These are phyloP conservation scores for Cunninghamia lanceolata DNA, from an alignment of 75 land plant species.

Conservation along the genomic window DNA sequence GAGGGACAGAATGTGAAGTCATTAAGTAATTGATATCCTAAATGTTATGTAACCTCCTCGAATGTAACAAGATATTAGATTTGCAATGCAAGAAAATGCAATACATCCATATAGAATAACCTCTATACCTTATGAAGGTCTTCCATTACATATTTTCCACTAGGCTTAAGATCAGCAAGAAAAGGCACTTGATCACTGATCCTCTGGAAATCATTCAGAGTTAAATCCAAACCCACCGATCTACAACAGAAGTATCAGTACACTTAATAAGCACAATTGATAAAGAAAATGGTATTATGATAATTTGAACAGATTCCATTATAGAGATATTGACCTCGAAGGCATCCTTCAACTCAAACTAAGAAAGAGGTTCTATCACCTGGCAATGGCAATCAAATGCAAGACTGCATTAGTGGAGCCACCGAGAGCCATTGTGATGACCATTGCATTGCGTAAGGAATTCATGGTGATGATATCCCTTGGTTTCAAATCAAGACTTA, in stretches of 20 bases:
- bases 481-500: constrained; percentile 89
- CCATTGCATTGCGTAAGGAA: constrained; percentile 93
- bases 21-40: not conserved
- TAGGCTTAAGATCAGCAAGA: constrained; percentile 96
- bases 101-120: not conserved
- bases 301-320: not conserved
- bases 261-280: not conserved
- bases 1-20: not conserved
- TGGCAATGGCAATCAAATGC: constrained; percentile 97
- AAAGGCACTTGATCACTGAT: constrained; percentile 95
- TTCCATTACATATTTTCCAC: constrained; percentile 99
- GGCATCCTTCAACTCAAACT: not conserved
- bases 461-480: constrained; percentile 83
- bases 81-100: not conserved
- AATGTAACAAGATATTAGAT: not conserved
- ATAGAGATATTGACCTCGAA: not conserved
- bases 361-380: constrained; percentile 32
- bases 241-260: constrained; percentile 29
- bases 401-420: constrained; percentile 99
- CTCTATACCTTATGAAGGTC: constrained; percentile 85
- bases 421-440: constrained; percentile 95
- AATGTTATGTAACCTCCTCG: not conserved
- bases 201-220: constrained; percentile 91
- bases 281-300: not conserved
- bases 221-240: constrained; percentile 83